These are phyloP conservation scores for Podospora pseudoanserina DNA, from an alignment of 495 filamentous ascomycete genomes.

Conservation along the genomic window DNA sequence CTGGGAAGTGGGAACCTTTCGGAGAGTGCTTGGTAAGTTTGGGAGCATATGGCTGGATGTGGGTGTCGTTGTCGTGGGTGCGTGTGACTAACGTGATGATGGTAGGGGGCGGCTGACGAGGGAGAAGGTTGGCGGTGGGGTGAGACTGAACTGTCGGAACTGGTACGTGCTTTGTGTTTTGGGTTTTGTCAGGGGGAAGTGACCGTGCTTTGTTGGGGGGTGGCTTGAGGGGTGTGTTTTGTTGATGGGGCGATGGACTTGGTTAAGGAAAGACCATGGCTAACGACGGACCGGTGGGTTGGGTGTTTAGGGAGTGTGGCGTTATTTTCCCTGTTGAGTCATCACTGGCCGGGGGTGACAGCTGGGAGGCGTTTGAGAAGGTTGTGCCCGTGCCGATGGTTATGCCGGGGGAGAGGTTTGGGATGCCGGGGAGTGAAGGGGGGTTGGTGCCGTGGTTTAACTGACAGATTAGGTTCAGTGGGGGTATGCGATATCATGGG, in stretches of 20 bases:
- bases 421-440: background rate
- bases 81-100: background rate
- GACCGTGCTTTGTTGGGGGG: background rate
- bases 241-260: too few relatives aligned
- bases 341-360: background rate
- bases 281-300: background rate
- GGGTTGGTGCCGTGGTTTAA: background rate
- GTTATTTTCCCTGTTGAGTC: conserved; percentile 59
- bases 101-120: conserved; percentile 54
- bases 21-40: conserved; percentile 80
- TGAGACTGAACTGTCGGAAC: conserved; percentile 81
- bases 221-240: background rate
- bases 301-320: conserved; percentile 67
- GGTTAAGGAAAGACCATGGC: background rate
- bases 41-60: background rate
- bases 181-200: background rate
- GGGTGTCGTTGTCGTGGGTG: too few relatives aligned
- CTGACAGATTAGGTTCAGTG: too few relatives aligned
- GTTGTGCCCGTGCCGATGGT: conserved; percentile 70
- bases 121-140: conserved; percentile 57
- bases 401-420: conserved; percentile 3
- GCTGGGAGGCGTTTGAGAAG: conserved; percentile 50
- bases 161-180: conserved; percentile 42
- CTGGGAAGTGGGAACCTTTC: conserved; percentile 90
- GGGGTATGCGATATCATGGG: background rate